Evolutionary conservation across 2,329 filamentous ascomycete species (phyloP), one percentile per base, ranked within the genome.

Genomic region (Alternaria triticimaculans): DNA sequence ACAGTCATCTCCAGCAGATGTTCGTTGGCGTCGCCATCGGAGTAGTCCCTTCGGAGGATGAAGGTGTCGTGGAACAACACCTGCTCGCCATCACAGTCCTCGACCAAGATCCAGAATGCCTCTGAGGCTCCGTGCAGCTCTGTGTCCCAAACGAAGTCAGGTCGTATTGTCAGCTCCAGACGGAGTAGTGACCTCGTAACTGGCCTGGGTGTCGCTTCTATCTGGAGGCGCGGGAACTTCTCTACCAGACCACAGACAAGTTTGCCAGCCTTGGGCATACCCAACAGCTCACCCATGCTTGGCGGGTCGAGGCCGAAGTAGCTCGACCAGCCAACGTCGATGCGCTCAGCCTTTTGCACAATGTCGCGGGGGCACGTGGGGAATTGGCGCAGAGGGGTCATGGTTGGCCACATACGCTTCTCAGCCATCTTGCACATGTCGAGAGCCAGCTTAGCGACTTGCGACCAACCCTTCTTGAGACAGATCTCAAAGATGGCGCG

Each of bases 331-430:
- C 92, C 90, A 20, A 98, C 94, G 71, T 97, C 94, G 65, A 98
- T 97, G 70, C 94, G 88, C 83, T 99, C 96, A 4, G 94, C 91
- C 82, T 98, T 98, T 70, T 93, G 90, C 53, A 98, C 84, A 57
- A 98, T 92, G 62, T 98, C 95, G 44, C 89, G 86, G 4, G 94
- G 89, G 75, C 94, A 97, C n/a, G 63, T 70, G 10, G 76, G 75
- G 76, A 99, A 99, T 76, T 99, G 96, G 58, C 96, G 89, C 30
- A 99, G 85, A 11, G 96, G 96, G 41, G 93, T 93, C 96, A 98
- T 99, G 6, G 95, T 98, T 14, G 95, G 94, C 96, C 96, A 99
- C 96, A 99, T 99, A 54, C 96, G 88, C 85, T 97, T 97, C 84
- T 99, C 96, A 0, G 95, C 96, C 93, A 97, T 98, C 84, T 99